Evolutionary conservation across 345 rosid species (phyloP).

Genomic region (Abelmoschus esculentus): DNA sequence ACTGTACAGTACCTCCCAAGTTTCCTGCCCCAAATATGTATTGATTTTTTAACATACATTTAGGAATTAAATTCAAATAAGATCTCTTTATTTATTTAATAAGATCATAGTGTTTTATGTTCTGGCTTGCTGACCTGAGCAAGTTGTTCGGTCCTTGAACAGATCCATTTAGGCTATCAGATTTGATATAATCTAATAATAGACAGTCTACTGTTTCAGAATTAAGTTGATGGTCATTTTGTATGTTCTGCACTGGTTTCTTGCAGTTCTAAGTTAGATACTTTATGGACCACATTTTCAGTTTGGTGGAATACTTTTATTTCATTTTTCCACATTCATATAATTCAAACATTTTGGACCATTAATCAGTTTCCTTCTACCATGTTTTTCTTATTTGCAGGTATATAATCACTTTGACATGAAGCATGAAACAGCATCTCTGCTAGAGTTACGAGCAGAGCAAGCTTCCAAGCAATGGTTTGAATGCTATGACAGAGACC

Average conservation of each 20-base stretch:
- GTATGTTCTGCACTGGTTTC: not conserved
- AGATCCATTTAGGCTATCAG: not conserved
- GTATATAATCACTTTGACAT: constrained; percentile 92
- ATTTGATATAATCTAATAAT: too few relatives aligned
- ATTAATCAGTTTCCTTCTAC: not conserved
- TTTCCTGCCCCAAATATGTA: not conserved
- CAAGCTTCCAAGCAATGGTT: constrained; percentile 76
- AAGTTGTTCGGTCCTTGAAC: not conserved
- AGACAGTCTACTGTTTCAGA: not conserved
- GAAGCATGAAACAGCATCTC: constrained; percentile 92
- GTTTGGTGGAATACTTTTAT: not conserved
- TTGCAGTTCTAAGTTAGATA: not conserved
- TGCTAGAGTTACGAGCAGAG: constrained; percentile 76
- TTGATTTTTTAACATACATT: not conserved
- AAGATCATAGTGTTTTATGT: not conserved
- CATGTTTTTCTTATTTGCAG: constrained; percentile 33
- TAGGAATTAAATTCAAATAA: not conserved
- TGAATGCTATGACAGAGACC: constrained; percentile 65
- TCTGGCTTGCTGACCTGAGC: not conserved
- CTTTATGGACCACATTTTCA: not conserved
- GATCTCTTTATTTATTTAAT: not conserved
- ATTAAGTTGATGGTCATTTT: constrained; percentile 1
- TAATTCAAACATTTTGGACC: not conserved
- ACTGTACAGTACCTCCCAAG: not conserved
- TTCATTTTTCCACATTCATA: not conserved